Percentiles rank a stretch among this genome's conserved stretches.
These are phyloP conservation scores for Vanderwaltozyma polyspora DNA, from an alignment of 805 yeast species.

Conservation along the genomic window DNA sequence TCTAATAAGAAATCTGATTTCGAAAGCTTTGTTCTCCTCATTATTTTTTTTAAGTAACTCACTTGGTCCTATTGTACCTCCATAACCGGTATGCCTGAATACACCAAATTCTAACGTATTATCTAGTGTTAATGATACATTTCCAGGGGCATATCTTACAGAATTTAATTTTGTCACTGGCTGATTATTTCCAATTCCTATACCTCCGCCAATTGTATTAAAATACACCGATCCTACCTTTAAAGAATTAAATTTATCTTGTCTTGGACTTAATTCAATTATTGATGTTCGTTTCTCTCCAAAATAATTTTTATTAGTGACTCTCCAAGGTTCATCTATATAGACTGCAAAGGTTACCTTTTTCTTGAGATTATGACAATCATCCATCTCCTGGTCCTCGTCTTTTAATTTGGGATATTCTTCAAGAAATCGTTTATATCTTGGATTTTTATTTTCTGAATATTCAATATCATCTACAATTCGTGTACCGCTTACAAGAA, in stretches of 20 bases:
- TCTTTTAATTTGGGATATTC: conserved; percentile 36
- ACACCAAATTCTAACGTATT: conserved; percentile 68
- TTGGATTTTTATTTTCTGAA: conserved; percentile 17
- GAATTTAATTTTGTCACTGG: conserved; percentile 41
- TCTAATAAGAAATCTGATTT: conserved; percentile 57
- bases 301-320: conserved; percentile 59
- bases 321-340: conserved; percentile 64
- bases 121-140: conserved; percentile 70
- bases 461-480: conserved; percentile 25
- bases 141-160: conserved; percentile 52
- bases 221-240: conserved; percentile 44
- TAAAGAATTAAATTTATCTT: conserved; percentile 38
- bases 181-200: conserved; percentile 71
- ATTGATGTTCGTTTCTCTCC: conserved; percentile 52
- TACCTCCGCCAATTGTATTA: conserved; percentile 63
- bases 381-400: conserved; percentile 15
- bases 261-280: conserved; percentile 56
- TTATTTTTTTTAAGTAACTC: conserved; percentile 10
- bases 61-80: conserved; percentile 38
- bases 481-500: conserved; percentile 57
- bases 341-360: conserved; percentile 53
- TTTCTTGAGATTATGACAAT: conserved; percentile 19
- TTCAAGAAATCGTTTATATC: conserved; percentile 41
- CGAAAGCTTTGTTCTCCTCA: conserved; percentile 32
- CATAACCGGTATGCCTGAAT: conserved; percentile 56